phyloP scores from a whole-genome alignment of 768 basidiomycete genomes.

The Podaxis sp. region DNA sequence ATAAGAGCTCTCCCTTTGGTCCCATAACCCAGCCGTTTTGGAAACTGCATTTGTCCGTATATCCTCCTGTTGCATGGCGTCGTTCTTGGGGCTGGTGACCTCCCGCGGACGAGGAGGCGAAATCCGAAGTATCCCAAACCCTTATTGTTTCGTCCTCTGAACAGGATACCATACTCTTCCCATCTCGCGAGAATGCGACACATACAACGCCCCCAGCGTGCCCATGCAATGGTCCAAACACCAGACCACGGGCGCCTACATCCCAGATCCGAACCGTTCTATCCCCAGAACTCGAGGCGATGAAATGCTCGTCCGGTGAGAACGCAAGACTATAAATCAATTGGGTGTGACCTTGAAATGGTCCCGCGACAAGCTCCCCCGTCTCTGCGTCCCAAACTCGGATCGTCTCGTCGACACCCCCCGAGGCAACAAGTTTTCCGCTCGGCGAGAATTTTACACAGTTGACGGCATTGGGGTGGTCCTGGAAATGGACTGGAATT shows the following conservation, averaged over 20 bases:
- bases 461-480: constrained; percentile 19
- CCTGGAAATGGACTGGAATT: constrained; percentile 18
- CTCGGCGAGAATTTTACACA: constrained; percentile 21
- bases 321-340: constrained; percentile 37
- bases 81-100: neutral
- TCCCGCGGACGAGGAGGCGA: neutral
- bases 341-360: constrained; percentile 30
- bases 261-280: constrained; percentile 14
- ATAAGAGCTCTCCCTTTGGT: constrained; percentile 16
- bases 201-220: neutral
- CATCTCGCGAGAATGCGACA: constrained; percentile 26
- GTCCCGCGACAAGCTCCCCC: constrained; percentile 16
- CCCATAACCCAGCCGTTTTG: constrained; percentile 18
- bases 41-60: constrained; percentile 8
- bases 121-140: constrained; percentile 28
- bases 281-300: constrained; percentile 13
- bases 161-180: constrained; percentile 32
- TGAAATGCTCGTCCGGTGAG: constrained; percentile 17
- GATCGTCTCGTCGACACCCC: constrained; percentile 19
- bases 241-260: neutral
- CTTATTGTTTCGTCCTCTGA: constrained; percentile 36
- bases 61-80: neutral
- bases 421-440: constrained; percentile 19
- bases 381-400: constrained; percentile 22
- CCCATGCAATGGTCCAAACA: constrained; percentile 1